Conservation (phyloP, 108 stramenopile species). For the Schizochytrium sp. region DNA sequence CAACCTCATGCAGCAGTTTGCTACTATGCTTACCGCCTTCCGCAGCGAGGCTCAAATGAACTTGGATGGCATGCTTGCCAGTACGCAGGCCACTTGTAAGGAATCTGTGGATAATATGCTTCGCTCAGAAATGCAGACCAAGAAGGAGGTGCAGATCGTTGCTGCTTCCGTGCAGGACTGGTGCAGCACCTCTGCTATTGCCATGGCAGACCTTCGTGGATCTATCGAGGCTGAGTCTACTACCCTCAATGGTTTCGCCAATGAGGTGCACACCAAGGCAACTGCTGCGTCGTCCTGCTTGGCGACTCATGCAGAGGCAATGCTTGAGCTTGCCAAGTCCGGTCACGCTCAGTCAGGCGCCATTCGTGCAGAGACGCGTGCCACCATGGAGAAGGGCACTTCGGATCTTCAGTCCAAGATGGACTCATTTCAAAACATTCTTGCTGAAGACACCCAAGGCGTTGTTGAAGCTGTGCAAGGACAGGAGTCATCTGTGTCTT, state of each 20-base stretch:
- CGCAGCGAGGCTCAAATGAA: conserved; percentile 41
- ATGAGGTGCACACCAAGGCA: not conserved
- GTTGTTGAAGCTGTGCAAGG: not conserved
- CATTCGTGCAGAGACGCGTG: conserved; percentile 6
- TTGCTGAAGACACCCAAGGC: not conserved
- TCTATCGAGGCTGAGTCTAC: not conserved
- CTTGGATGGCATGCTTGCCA: conserved; percentile 3
- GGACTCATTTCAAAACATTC: not conserved
- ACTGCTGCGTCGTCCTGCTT: not conserved
- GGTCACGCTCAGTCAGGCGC: not conserved
- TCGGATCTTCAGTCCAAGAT: not conserved
- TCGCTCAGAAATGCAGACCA: conserved; percentile 15
- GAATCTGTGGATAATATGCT: not conserved
- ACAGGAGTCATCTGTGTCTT: not conserved
- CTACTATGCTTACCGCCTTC: conserved; percentile 13
- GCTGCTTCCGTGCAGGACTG: not conserved
- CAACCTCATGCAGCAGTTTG: conserved; percentile 17
- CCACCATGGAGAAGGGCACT: not conserved
- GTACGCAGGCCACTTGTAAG: not conserved
- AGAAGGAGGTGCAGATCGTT: conserved; percentile 14
- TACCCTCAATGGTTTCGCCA: not conserved
- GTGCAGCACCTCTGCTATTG: not conserved
- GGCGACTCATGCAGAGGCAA: not conserved
- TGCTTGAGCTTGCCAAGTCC: conserved; percentile 25
- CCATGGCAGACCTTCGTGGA: not conserved